A percentile compares a stretch with the other conserved stretches of the same genome.
These are phyloP conservation scores for Thecaphora frezii DNA, from an alignment of 1,284 basidiomycete genomes.

Conservation along the genomic window DNA sequence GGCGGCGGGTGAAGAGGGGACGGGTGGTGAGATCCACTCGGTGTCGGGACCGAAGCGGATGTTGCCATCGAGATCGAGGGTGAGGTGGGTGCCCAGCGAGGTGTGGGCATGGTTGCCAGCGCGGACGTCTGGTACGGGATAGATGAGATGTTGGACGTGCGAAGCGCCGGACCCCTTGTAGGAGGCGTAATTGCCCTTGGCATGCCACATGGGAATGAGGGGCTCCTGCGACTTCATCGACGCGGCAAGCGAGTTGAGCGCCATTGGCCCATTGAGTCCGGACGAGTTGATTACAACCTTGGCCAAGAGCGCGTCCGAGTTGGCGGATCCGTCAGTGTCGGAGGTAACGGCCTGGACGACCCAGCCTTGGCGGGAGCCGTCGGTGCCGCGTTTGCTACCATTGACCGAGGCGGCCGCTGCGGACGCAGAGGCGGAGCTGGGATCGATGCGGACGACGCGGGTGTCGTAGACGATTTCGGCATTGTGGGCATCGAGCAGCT, in stretches of 20 bases:
- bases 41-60: slow-evolving; percentile 92
- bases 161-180: slow-evolving; percentile 44
- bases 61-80: slow-evolving; percentile 79
- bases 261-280: slow-evolving; percentile 68
- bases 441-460: slow-evolving; percentile 83
- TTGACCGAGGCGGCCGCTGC: not conserved
- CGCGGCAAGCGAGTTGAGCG: slow-evolving; percentile 45
- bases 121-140: slow-evolving; percentile 48
- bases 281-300: slow-evolving; percentile 83
- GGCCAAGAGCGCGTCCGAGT: slow-evolving; percentile 74
- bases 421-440: slow-evolving; percentile 35
- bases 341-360: slow-evolving; percentile 63
- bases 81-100: slow-evolving; percentile 53
- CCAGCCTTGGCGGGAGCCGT: slow-evolving; percentile 62
- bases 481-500: slow-evolving; percentile 71
- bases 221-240: slow-evolving; percentile 12
- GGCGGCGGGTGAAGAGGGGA: not conserved
- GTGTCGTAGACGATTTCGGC: slow-evolving; percentile 81
- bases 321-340: slow-evolving; percentile 38
- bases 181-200: slow-evolving; percentile 55
- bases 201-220: slow-evolving; percentile 46
- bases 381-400: slow-evolving; percentile 30
- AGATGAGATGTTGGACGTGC: slow-evolving; percentile 48
- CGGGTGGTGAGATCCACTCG: slow-evolving; percentile 70
- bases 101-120: slow-evolving; percentile 44